phyloP scores from a whole-genome alignment of 495 filamentous ascomycete species.

The Umbilicaria muhlenbergii region DNA sequence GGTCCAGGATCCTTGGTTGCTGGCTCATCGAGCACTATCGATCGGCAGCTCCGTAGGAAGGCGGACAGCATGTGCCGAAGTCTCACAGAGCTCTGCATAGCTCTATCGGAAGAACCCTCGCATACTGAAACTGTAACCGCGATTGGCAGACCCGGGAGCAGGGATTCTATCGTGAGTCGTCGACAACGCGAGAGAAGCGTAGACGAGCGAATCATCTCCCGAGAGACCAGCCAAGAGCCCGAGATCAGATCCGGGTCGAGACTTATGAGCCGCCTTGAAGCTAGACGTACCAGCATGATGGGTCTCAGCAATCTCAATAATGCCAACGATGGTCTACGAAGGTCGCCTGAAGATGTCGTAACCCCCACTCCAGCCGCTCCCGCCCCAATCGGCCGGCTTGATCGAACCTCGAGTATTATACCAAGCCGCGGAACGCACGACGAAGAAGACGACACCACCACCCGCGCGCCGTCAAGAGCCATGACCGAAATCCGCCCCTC shows the following conservation, averaged over 20 bases:
- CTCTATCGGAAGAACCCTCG: slow-evolving; percentile 45
- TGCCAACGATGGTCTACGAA: slow-evolving; percentile 16
- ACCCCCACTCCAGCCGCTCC: slow-evolving; percentile 17
- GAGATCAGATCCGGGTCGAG: slow-evolving; percentile 39
- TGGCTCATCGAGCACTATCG: slow-evolving; percentile 39
- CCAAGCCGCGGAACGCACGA: slow-evolving; percentile 26
- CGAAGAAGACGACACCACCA: slow-evolving; percentile 21
- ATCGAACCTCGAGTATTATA: slow-evolving; percentile 30
- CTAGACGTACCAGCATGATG: slow-evolving; percentile 49
- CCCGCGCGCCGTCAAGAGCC: slow-evolving; percentile 19
- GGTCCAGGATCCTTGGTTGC: slow-evolving; percentile 50
- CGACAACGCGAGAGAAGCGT: slow-evolving; percentile 18
- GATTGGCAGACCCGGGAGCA: slow-evolving; percentile 14
- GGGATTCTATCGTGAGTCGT: slow-evolving; percentile 13
- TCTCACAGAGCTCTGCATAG: slow-evolving; percentile 82
- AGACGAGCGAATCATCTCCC: slow-evolving; percentile 21
- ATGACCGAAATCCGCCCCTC: slow-evolving; percentile 22
- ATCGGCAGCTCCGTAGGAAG: slow-evolving; percentile 75
- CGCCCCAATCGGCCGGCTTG: slow-evolving; percentile 16
- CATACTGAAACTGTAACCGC: not conserved
- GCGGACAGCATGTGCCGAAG: slow-evolving; percentile 86
- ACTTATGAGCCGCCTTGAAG: slow-evolving; percentile 54
- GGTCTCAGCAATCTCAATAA: slow-evolving; percentile 18
- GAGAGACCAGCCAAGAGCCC: slow-evolving; percentile 29
- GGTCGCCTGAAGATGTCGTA: slow-evolving; percentile 17